phyloP scores from a whole-genome alignment of 495 filamentous ascomycete genomes.

The Bacidia rubella region DNA sequence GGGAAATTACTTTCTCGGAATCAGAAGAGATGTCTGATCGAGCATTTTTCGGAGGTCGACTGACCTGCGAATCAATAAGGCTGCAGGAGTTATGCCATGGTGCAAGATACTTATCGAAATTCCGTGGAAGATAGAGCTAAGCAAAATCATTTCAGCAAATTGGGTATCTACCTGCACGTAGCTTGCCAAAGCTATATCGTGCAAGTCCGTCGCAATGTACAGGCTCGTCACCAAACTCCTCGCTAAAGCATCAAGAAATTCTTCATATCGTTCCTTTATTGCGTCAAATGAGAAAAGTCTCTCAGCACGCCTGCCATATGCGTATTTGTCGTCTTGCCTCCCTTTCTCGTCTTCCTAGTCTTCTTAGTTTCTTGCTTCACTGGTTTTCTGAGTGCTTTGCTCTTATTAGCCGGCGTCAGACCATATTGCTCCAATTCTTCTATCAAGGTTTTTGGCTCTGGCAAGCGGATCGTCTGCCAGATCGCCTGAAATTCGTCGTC shows the following conservation, averaged over 20 bases:
- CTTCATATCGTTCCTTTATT: constrained; percentile 13
- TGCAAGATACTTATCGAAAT: too few species aligned
- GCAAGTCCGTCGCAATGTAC: too few species aligned
- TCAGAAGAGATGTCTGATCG: constrained; percentile 47
- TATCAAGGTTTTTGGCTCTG: constrained; percentile 59
- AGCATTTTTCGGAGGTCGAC: not conserved
- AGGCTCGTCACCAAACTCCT: not conserved
- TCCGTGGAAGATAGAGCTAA: too few species aligned
- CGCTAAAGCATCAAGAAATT: not conserved
- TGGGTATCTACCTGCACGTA: too few species aligned
- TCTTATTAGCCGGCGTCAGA: constrained; percentile 67
- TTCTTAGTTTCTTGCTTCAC: constrained; percentile 46
- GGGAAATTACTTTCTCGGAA: constrained; percentile 94
- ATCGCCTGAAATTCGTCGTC: constrained; percentile 70
- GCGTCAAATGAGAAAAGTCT: constrained; percentile 61
- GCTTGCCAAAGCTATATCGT: too few species aligned
- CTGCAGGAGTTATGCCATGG: not conserved
- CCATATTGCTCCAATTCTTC: constrained; percentile 57
- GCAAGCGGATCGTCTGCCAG: constrained; percentile 73
- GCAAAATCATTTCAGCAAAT: too few species aligned
- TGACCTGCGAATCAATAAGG: not conserved
- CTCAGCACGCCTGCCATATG: constrained; percentile 83
- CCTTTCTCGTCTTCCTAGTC: constrained; percentile 50
- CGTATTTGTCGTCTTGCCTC: constrained; percentile 78
- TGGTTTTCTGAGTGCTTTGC: constrained; percentile 44